Evolutionary conservation across 306 rosid species (phyloP).

Genomic region (Trifolium pratense): DNA sequence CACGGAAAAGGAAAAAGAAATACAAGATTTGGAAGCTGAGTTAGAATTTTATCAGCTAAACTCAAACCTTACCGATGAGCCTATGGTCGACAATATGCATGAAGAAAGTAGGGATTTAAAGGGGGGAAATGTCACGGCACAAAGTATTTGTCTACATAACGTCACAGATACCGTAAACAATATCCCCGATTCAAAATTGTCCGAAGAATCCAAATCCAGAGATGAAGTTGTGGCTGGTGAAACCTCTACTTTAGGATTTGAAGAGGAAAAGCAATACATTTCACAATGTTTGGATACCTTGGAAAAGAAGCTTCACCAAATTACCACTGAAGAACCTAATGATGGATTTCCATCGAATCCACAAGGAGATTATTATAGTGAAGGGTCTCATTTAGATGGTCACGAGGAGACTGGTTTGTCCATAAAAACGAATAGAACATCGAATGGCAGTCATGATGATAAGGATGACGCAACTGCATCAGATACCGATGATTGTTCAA

Average conservation of each 20-base stretch:
- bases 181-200: conserved; percentile 38
- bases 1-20: conserved; percentile 76
- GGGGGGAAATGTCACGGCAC: conserved; percentile 40
- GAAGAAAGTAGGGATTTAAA: conserved; percentile 42
- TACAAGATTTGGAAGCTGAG: conserved; percentile 87
- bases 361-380: conserved; percentile 45
- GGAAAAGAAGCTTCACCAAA: conserved; percentile 61
- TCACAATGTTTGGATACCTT: conserved; percentile 61
- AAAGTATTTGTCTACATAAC: conserved; percentile 38
- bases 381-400: conserved; percentile 46
- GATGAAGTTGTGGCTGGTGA: conserved; percentile 43
- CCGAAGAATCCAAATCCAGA: conserved; percentile 43
- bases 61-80: conserved; percentile 42
- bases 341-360: conserved; percentile 42
- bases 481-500: conserved; percentile 43
- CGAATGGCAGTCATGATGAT: conserved; percentile 47
- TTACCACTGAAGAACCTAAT: conserved; percentile 40
- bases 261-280: conserved; percentile 72
- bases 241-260: conserved; percentile 57
- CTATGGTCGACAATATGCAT: conserved; percentile 26
- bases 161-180: conserved; percentile 23
- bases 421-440: conserved; percentile 26
- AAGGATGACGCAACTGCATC: conserved; percentile 44
- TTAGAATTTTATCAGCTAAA: conserved; percentile 60
- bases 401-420: conserved; percentile 47